Evolutionary conservation across 208 protist species (phyloP), one percentile per base, ranked within the genome.

Genomic region (Crithidia thermophila): DNA sequence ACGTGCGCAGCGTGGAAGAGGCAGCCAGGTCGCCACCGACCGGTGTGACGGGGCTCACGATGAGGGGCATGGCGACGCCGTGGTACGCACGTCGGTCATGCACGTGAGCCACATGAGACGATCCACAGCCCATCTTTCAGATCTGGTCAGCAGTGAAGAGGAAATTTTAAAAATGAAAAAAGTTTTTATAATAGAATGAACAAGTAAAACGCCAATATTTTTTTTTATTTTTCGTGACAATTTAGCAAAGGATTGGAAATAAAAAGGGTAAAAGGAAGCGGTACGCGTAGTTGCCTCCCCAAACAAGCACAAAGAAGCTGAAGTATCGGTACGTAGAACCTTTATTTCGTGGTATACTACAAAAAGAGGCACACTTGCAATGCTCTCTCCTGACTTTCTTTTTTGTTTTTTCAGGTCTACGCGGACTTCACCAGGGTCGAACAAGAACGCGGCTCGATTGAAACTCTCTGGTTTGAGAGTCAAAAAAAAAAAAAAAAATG

Each of bases 31-130:
- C 42, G 42, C 6, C 28, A 14, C 68, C 37, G n/a, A 0, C 40
- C 2, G 37, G 27, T 31, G 25, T 7, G 16, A 30, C 18, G 14
- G 20, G 36, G 46, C 28, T 36, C 30, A 37, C 40, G n/a, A 51
- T 28, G 1, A 21, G 34, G 3, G 27, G 43, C 42, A 66, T 43
- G 13, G 58, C 68, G 2, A 57, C 58, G 16, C 59, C 58, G 18
- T 62, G 68, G 34, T 67, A 74, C 7, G 68, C 68, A 8, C 59
- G 40, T 6, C 51, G 28, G 33, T 67, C 59, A 2, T 25, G 34
- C 42, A 46, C 43, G 16, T 46, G 33, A 1, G 23, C n/a, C 10
- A 27, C 34, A 27, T 39, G 63, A 30, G 68, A 67, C 1, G 51
- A 52, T 16, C 59, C 50, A 33, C 52, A 67, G 28, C 52, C 59